Percentiles rank a stretch among this genome's conserved stretches.
Conservation (phyloP, 2,329 filamentous ascomycete genomes). For the Fonsecaea multimorphosa region DNA sequence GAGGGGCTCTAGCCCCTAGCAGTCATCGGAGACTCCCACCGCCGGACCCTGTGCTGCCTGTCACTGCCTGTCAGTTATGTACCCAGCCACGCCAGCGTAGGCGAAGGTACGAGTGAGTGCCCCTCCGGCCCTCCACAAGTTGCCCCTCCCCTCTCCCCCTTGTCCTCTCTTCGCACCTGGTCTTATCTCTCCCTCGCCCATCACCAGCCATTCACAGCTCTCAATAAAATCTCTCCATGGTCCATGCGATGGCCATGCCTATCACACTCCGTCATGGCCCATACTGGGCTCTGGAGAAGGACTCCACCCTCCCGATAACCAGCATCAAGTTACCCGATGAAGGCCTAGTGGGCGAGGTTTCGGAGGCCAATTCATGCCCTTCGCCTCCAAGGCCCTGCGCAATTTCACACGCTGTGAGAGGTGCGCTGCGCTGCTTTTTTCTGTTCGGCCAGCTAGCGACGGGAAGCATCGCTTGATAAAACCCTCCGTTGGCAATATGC, state of each 20-base stretch:
- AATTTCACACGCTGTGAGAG: constrained; percentile 9
- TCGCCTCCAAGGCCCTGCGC: constrained; percentile 9
- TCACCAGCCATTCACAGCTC: constrained; percentile 28
- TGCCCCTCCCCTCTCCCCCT: constrained; percentile 7
- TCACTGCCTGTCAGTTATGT: too few species aligned
- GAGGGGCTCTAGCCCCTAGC: background rate
- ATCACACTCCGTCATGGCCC: constrained; percentile 7
- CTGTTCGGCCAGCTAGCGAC: constrained; percentile 20
- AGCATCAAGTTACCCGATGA: constrained; percentile 31
- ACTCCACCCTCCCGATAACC: constrained; percentile 24
- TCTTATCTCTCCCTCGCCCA: constrained; percentile 34
- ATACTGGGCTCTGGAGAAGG: constrained; percentile 17
- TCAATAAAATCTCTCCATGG: constrained; percentile 7
- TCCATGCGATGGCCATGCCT: background rate
- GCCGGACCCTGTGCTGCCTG: background rate
- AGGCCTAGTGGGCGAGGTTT: constrained; percentile 12
- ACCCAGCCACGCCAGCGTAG: too few species aligned
- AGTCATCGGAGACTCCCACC: background rate
- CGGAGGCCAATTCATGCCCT: constrained; percentile 4
- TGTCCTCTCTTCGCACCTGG: constrained; percentile 10
- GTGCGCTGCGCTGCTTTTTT: constrained; percentile 13
- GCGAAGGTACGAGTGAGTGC: too few species aligned
- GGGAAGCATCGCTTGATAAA: constrained; percentile 22
- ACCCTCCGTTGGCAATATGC: constrained; percentile 13
- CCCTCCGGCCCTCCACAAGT: constrained; percentile 2